Percentiles rank a stretch among this genome's conserved stretches.
Conservation (phyloP, 108 stramenopile genomes). For the Cyclotella choctawhatcheeana region DNA sequence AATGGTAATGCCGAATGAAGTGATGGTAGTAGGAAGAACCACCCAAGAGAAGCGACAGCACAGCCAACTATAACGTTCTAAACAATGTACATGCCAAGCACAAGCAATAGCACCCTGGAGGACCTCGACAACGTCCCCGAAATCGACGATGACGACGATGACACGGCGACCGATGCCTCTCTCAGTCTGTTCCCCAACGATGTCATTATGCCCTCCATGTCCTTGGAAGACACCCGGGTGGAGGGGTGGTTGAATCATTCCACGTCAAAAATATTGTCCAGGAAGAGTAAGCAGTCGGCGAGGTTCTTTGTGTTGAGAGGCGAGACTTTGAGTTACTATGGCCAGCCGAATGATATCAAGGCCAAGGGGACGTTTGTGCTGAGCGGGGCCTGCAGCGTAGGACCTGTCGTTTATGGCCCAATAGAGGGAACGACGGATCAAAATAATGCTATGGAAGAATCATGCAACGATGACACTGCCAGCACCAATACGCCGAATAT, state of each 20-base stretch:
- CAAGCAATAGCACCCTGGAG: constrained; percentile 1
- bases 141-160: constrained; percentile 22
- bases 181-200: constrained; percentile 2
- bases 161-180: constrained; percentile 30
- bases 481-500: not conserved
- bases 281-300: constrained; percentile 24
- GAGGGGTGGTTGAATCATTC: constrained; percentile 48
- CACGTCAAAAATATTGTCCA: constrained; percentile 16
- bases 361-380: constrained; percentile 57
- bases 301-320: constrained; percentile 53
- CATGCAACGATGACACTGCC: not conserved
- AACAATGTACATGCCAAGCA: constrained; percentile 8
- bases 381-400: constrained; percentile 38
- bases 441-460: not conserved
- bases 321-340: constrained; percentile 47
- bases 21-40: too few relatives aligned
- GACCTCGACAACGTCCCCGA: constrained; percentile 7
- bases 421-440: constrained; percentile 27
- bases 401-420: constrained; percentile 38
- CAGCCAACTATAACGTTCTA: too few relatives aligned
- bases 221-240: constrained; percentile 20
- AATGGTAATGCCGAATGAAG: too few relatives aligned
- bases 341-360: constrained; percentile 39
- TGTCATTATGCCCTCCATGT: constrained; percentile 11
- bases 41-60: too few relatives aligned